Evolutionary conservation across 2,329 filamentous ascomycete species (phyloP).

Genomic region (Kalaharituber pfeilii): DNA sequence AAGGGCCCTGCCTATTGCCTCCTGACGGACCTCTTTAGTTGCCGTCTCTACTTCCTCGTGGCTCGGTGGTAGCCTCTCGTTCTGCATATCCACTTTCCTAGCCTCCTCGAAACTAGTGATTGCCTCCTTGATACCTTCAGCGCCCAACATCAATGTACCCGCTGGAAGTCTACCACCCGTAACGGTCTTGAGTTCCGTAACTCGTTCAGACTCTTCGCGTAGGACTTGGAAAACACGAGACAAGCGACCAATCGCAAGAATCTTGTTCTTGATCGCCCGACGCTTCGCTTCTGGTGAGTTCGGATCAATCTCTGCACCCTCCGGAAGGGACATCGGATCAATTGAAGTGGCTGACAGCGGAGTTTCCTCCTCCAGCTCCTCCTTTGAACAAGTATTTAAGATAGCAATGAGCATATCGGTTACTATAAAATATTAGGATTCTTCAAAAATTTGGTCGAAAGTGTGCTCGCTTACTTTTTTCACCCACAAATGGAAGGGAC

Average conservation of each 20-base stretch:
- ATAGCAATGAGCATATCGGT: conserved; percentile 99
- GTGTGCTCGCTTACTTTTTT: conserved; percentile 42
- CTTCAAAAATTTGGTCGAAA: not conserved
- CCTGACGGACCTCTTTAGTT: conserved; percentile 61
- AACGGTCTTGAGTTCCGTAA: conserved; percentile 94
- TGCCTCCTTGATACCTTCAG: conserved; percentile 95
- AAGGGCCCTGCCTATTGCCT: conserved; percentile 70
- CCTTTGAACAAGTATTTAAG: conserved; percentile 96
- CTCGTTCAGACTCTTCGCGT: conserved; percentile 88
- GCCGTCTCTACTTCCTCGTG: conserved; percentile 79
- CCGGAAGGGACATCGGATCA: conserved; percentile 57
- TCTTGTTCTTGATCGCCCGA: conserved; percentile 98
- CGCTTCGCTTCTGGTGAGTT: conserved; percentile 88
- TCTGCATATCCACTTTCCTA: conserved; percentile 89
- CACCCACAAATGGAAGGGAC: conserved; percentile 94
- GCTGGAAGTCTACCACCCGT: conserved; percentile 81
- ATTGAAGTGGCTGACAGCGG: conserved; percentile 52
- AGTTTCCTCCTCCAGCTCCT: conserved; percentile 82
- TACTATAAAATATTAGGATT: conserved; percentile 32
- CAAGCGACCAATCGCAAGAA: conserved; percentile 85
- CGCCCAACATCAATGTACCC: conserved; percentile 92
- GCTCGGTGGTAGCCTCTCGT: conserved; percentile 80
- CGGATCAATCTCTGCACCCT: conserved; percentile 44
- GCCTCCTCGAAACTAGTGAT: conserved; percentile 96
- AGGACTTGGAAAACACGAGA: conserved; percentile 97